phyloP scores from a whole-genome alignment of 495 filamentous ascomycete genomes.

The Lindgomyces ingoldianus region DNA sequence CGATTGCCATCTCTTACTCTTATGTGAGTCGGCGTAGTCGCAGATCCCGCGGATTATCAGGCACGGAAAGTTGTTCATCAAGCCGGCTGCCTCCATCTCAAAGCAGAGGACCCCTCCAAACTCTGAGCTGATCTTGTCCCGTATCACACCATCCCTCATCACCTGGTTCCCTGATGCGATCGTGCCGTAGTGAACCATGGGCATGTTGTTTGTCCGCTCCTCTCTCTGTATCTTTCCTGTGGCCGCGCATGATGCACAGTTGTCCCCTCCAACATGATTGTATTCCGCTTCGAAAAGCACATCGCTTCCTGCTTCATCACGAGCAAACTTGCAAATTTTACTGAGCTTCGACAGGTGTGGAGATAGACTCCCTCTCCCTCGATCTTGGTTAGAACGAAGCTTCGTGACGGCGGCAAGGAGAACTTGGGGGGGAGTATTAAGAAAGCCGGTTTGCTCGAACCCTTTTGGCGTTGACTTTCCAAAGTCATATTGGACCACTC shows the following conservation, averaged over 20 bases:
- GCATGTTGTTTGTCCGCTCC: slow-evolving; percentile 22
- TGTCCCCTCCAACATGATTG: slow-evolving; percentile 20
- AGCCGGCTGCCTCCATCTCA: slow-evolving; percentile 19
- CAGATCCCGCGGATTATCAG: slow-evolving; percentile 36
- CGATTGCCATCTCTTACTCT: slow-evolving; percentile 30
- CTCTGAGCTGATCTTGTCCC: slow-evolving; percentile 23
- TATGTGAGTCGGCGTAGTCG: slow-evolving; percentile 36
- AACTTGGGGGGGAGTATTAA: slow-evolving; percentile 39
- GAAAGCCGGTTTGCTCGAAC: slow-evolving; percentile 35
- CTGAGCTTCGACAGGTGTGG: slow-evolving; percentile 8
- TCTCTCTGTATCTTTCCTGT: slow-evolving; percentile 12
- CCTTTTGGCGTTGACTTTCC: slow-evolving; percentile 22
- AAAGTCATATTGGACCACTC: slow-evolving; percentile 48
- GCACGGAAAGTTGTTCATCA: slow-evolving; percentile 30
- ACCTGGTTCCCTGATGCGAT: slow-evolving; percentile 50
- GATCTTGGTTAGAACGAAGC: slow-evolving; percentile 21
- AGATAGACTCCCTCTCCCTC: slow-evolving; percentile 14
- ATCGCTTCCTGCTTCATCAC: slow-evolving; percentile 20
- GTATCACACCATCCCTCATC: slow-evolving; percentile 36
- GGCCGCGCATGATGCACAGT: slow-evolving; percentile 22
- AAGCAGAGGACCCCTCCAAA: slow-evolving; percentile 24
- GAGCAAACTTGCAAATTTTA: slow-evolving; percentile 14
- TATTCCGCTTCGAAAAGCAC: slow-evolving; percentile 30
- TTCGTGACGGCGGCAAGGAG: slow-evolving; percentile 28
- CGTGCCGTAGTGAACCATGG: slow-evolving; percentile 45